Evolutionary conservation across 345 rosid species (phyloP).

Genomic region (Erysimum cheiranthoides): DNA sequence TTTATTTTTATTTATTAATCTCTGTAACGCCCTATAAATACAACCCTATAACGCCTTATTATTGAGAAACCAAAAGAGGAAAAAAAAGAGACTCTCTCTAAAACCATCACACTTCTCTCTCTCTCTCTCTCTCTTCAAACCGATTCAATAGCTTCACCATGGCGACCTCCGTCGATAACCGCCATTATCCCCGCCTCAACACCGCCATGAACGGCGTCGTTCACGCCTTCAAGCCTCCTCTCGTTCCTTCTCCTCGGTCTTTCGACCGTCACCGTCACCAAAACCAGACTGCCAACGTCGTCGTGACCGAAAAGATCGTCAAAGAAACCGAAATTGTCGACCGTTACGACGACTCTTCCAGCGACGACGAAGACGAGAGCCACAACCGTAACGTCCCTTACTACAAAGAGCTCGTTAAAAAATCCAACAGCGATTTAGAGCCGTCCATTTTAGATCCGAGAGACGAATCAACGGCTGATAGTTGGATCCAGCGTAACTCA

Average conservation of each 20-base stretch:
- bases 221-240: constrained; percentile 55
- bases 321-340: constrained; percentile 42
- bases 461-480: constrained; percentile 78
- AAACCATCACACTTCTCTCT: not conserved
- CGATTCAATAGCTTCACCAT: constrained; percentile 43
- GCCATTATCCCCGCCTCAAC: constrained; percentile 61
- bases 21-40: constrained; percentile 43
- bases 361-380: constrained; percentile 64
- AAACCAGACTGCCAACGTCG: constrained; percentile 37
- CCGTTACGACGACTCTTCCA: constrained; percentile 33
- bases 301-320: constrained; percentile 26
- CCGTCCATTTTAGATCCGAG: constrained; percentile 66
- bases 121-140: constrained; percentile 19
- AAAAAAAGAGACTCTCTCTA: no score
- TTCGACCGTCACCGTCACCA: constrained; percentile 47
- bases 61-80: constrained; percentile 9
- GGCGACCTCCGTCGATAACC: constrained; percentile 87
- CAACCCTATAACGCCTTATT: constrained; percentile 5
- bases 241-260: constrained; percentile 45
- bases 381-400: constrained; percentile 40
- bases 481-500: constrained; percentile 83
- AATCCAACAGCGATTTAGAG: constrained; percentile 68
- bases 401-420: constrained; percentile 54
- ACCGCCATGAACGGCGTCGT: constrained; percentile 61
- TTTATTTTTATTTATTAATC: not conserved